These are phyloP conservation scores for Sanghuangporus weigelae DNA, from an alignment of 1,284 basidiomycete species.

Conservation along the genomic window DNA sequence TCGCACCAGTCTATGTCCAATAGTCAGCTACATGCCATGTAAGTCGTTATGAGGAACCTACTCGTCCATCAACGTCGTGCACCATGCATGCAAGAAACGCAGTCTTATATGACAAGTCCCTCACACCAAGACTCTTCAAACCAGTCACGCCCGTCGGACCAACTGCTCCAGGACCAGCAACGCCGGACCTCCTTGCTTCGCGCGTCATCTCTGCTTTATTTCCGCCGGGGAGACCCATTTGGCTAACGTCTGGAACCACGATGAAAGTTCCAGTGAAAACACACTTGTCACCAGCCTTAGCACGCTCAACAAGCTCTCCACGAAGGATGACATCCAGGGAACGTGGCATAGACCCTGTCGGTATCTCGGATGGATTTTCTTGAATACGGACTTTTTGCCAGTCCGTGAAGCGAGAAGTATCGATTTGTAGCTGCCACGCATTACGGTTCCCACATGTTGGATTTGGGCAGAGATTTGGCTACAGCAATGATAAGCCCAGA, in stretches of 20 bases:
- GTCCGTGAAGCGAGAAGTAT: constrained; percentile 95
- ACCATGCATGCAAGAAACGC: constrained; percentile 99
- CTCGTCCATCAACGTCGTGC: constrained; percentile 81
- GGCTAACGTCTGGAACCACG: constrained; percentile 97
- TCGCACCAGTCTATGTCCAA: constrained; percentile 59
- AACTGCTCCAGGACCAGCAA: constrained; percentile 56
- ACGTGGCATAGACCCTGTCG: constrained; percentile 98
- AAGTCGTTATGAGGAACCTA: constrained; percentile 35
- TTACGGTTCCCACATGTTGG: constrained; percentile 87
- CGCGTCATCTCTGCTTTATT: constrained; percentile 89
- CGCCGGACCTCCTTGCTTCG: constrained; percentile 62
- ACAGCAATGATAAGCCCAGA: constrained; percentile 4
- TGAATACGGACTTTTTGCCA: constrained; percentile 99
- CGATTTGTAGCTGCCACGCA: constrained; percentile 93
- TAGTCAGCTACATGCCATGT: constrained; percentile 6
- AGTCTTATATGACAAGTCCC: constrained; percentile 97
- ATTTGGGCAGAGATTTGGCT: constrained; percentile 94
- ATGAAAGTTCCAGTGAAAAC: constrained; percentile 98
- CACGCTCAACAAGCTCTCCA: constrained; percentile 92
- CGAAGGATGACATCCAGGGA: constrained; percentile 94
- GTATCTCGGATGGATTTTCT: constrained; percentile 98
- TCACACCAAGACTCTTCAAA: constrained; percentile 89
- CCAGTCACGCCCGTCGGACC: constrained; percentile 91
- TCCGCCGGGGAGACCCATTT: constrained; percentile 92
- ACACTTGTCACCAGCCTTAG: constrained; percentile 98